Evolutionary conservation across 768 basidiomycete genomes (phyloP), one percentile per base, ranked within the genome.

Genomic region (Xerocomellus chrysenteron): DNA sequence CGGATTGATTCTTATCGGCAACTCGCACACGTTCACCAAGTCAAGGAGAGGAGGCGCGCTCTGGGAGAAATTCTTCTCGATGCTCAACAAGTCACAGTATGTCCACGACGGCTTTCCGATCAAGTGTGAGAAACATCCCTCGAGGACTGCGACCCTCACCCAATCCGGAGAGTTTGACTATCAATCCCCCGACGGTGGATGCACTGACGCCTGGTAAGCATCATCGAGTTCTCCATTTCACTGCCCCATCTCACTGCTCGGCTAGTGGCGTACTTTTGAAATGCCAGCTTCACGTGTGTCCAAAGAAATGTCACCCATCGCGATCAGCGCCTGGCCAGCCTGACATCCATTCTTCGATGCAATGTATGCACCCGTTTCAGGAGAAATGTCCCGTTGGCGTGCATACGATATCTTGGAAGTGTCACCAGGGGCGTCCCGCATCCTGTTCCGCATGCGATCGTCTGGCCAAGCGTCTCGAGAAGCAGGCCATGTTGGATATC

Each of bases 1-100:
- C 59, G 84, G 78, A 0, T 65, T 88, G 14, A 81, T 90, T 54
- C 77, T 90, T 68, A 79, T 90, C 24, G 88, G 88, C 8, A 88
- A 89, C 60, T 71, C 79, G 0, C 61, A 81, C 4, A 90, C 88
- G 0, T 88, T 88, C 72, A 66, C 70, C 41, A 72, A 76, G 5
- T 74, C 87, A 8, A 77, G 76, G 33, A 84, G 78, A 58, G 86
- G 86, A 1, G 69, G 68, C 5, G 74, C 73, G 1, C 53, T 86
- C 0, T 89, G 87, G 87, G 63, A 50, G 0, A 64, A 66, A 13
- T 74, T 88, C 6, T 79, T 88, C 50, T 63, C 68, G 1, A 58
- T 82, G 50, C 59, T 88, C 16, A 58, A 66, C 24, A 50, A 67
- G 3, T 72, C 69, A 4, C 68, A 74, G 0, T 78, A 87, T 53